Evolutionary conservation across 257 asterid genomes (phyloP).

Genomic region (Eustoma russellianum): DNA sequence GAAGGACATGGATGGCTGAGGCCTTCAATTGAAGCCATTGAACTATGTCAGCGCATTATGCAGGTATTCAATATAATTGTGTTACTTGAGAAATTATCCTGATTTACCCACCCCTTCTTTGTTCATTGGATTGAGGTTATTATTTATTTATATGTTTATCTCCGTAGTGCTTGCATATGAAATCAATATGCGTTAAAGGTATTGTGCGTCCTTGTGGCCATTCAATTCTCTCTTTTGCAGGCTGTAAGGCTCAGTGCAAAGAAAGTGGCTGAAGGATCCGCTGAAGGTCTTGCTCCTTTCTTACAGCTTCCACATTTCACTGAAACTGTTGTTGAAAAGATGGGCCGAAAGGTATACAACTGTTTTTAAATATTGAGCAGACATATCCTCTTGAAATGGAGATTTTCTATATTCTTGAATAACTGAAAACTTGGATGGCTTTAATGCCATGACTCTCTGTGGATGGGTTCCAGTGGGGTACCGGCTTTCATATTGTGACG

Average conservation of each 20-base stretch:
- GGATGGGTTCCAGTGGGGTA: background rate
- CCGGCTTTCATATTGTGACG: background rate
- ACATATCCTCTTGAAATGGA: background rate
- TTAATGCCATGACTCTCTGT: too few species aligned
- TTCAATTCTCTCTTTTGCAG: constrained; percentile 31
- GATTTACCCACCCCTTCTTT: too few species aligned
- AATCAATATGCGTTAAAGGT: too few species aligned
- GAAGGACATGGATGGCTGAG: constrained; percentile 94
- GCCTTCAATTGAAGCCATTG: constrained; percentile 74
- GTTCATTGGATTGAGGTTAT: too few species aligned
- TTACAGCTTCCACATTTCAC: constrained; percentile 88
- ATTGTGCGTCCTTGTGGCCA: background rate
- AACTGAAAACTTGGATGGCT: background rate
- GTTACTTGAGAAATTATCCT: background rate
- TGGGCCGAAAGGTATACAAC: constrained; percentile 51
- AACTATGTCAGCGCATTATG: constrained; percentile 76
- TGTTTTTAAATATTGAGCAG: too few species aligned
- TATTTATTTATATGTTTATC: too few species aligned
- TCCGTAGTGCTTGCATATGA: too few species aligned
- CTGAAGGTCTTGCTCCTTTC: constrained; percentile 68
- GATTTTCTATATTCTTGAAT: background rate
- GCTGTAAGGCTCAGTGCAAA: constrained; percentile 85
- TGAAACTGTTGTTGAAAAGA: constrained; percentile 56
- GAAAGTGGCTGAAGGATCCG: constrained; percentile 56
- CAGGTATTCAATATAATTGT: constrained; percentile 45